A percentile compares a stretch with the other conserved stretches of the same genome.
Conservation (phyloP, 768 basidiomycete genomes). For the Amanita pallidorosea region DNA sequence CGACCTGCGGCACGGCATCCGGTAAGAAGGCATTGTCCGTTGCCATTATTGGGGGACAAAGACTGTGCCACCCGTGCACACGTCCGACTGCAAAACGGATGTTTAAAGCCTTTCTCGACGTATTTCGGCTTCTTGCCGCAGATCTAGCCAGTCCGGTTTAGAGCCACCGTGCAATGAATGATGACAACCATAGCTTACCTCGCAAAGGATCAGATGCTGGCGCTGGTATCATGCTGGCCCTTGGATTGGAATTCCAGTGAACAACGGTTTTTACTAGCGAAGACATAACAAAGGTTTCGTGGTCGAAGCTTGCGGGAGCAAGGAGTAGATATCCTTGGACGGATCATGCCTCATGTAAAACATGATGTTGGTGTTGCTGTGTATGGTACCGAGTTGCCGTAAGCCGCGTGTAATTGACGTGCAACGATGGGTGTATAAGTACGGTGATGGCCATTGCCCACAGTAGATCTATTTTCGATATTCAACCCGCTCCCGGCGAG, state of each 20-base stretch:
- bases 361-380: slow-evolving; percentile 3
- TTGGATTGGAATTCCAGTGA: slow-evolving; percentile 26
- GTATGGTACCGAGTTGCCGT: background rate
- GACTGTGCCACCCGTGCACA: slow-evolving; percentile 41
- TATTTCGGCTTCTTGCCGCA: slow-evolving; percentile 54
- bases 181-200: slow-evolving; percentile 19
- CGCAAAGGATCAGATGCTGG: slow-evolving; percentile 33
- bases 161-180: background rate
- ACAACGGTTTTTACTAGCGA: slow-evolving; percentile 30
- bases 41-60: slow-evolving; percentile 18
- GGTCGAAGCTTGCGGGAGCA: slow-evolving; percentile 12
- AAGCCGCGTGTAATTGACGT: slow-evolving; percentile 1
- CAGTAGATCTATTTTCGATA: slow-evolving; percentile 5
- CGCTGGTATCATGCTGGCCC: slow-evolving; percentile 11
- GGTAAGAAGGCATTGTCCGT: slow-evolving; percentile 30
- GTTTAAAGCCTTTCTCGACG: slow-evolving; percentile 46
- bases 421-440: slow-evolving; percentile 4
- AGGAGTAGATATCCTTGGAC: slow-evolving; percentile 11
- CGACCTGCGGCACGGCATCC: slow-evolving; percentile 43
- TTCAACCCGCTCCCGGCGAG: slow-evolving; percentile 5
- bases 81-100: slow-evolving; percentile 51
- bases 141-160: slow-evolving; percentile 24
- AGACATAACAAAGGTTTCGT: slow-evolving; percentile 23
- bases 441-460: slow-evolving; percentile 4
- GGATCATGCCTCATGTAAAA: slow-evolving; percentile 2